phyloP scores from a whole-genome alignment of 305 asterid genomes.

The Solanum aculeatissimum region DNA sequence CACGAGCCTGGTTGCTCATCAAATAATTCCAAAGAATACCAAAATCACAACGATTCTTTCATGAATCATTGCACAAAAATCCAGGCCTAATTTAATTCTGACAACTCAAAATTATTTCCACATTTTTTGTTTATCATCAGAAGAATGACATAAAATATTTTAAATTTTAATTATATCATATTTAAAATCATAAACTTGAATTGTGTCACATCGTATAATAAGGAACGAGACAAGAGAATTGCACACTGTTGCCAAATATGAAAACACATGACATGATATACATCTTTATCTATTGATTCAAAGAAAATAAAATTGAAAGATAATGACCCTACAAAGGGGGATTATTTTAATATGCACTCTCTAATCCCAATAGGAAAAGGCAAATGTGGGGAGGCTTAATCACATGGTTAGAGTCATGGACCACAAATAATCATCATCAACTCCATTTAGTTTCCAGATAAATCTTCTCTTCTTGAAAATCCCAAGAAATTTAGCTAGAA shows the following conservation, averaged over 20 bases:
- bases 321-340: conserved; percentile 1
- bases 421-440: conserved; percentile 30
- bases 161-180: too few relatives aligned
- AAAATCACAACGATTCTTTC: not conserved
- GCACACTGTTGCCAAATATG: not conserved
- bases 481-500: conserved; percentile 25
- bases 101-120: not conserved
- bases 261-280: not conserved
- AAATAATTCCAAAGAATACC: not conserved
- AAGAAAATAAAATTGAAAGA: conserved; percentile 8
- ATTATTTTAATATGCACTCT: conserved; percentile 4
- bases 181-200: not conserved
- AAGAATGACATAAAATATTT: not conserved
- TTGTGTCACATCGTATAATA: not conserved
- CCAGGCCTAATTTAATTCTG: not conserved
- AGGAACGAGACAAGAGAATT: not conserved
- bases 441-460: conserved; percentile 1
- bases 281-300: conserved; percentile 14
- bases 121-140: not conserved
- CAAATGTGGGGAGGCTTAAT: conserved; percentile 3
- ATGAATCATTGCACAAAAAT: not conserved
- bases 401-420: conserved; percentile 25
- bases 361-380: conserved; percentile 7
- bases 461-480: conserved; percentile 17
- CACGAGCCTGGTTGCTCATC: not conserved